A percentile compares a stretch with the other conserved stretches of the same genome.
phyloP scores from a whole-genome alignment of 2,329 filamentous ascomycete species.

The Corniculantispora saksenae region DNA sequence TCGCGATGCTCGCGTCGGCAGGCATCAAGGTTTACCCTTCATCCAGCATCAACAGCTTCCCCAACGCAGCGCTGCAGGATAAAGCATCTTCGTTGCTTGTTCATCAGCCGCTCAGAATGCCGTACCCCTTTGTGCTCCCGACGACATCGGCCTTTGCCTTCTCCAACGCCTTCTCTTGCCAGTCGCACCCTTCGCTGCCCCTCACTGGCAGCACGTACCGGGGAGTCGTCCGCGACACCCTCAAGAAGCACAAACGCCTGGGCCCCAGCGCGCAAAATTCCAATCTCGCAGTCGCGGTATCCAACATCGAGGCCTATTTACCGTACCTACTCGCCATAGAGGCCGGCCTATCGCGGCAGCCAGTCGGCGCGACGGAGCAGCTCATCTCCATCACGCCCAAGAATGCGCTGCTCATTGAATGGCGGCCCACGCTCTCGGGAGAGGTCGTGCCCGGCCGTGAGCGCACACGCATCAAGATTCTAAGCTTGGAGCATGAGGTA shows the following conservation, averaged over 20 bases:
- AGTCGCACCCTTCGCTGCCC: conserved; percentile 86
- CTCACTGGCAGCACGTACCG: conserved; percentile 80
- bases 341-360: conserved; percentile 61
- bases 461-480: conserved; percentile 65
- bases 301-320: conserved; percentile 73
- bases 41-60: not conserved
- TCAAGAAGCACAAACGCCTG: conserved; percentile 91
- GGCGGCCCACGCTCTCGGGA: conserved; percentile 77
- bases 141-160: conserved; percentile 89
- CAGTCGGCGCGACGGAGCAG: conserved; percentile 41
- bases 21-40: not conserved
- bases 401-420: conserved; percentile 64
- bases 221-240: conserved; percentile 75
- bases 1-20: conserved; percentile 4
- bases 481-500: conserved; percentile 79
- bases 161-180: conserved; percentile 72
- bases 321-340: conserved; percentile 82
- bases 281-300: conserved; percentile 69
- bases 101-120: conserved; percentile 57
- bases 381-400: conserved; percentile 68
- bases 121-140: conserved; percentile 83
- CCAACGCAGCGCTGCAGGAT: not conserved
- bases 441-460: conserved; percentile 65
- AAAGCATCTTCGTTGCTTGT: not conserved
- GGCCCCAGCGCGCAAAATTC: conserved; percentile 67